Conservation (phyloP, 495 filamentous ascomycete species). For the Hypoxylon fuscum region DNA sequence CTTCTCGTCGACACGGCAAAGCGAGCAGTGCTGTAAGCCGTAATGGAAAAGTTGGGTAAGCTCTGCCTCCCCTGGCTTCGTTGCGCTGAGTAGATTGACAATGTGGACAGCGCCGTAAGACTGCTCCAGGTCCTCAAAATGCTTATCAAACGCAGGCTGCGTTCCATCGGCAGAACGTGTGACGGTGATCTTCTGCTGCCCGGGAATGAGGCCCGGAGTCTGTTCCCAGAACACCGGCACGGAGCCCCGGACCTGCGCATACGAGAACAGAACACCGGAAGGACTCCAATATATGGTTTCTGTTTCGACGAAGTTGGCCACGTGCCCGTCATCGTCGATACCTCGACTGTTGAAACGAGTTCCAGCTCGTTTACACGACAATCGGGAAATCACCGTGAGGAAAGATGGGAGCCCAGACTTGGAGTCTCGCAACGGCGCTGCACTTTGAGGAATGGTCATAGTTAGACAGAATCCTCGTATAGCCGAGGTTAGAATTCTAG, state of each 20-base stretch:
- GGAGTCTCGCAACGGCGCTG: constrained; percentile 63
- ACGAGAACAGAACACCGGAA: constrained; percentile 83
- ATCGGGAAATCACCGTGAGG: constrained; percentile 87
- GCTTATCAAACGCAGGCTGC: constrained; percentile 93
- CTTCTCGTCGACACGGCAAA: constrained; percentile 61
- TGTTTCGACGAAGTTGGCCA: constrained; percentile 84
- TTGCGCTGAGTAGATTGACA: constrained; percentile 88
- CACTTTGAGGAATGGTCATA: constrained; percentile 74
- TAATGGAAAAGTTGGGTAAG: constrained; percentile 79
- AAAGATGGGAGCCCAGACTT: constrained; percentile 79
- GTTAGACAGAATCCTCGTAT: constrained; percentile 92
- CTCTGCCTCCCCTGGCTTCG: constrained; percentile 83
- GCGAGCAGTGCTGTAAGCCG: constrained; percentile 74
- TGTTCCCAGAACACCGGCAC: constrained; percentile 99
- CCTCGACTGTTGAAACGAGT: constrained; percentile 96
- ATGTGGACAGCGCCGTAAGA: constrained; percentile 91
- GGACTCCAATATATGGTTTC: constrained; percentile 78
- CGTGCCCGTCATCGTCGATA: constrained; percentile 96
- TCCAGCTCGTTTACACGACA: constrained; percentile 91
- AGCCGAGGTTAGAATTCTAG: constrained; percentile 88
- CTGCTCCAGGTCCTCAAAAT: constrained; percentile 83
- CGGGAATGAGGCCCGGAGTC: constrained; percentile 82
- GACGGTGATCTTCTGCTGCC: constrained; percentile 93
- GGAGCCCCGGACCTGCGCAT: constrained; percentile 89
- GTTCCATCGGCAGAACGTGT: constrained; percentile 91